Conservation (phyloP, 1,139 yeast species). For the Lodderomyces elongisporus region DNA sequence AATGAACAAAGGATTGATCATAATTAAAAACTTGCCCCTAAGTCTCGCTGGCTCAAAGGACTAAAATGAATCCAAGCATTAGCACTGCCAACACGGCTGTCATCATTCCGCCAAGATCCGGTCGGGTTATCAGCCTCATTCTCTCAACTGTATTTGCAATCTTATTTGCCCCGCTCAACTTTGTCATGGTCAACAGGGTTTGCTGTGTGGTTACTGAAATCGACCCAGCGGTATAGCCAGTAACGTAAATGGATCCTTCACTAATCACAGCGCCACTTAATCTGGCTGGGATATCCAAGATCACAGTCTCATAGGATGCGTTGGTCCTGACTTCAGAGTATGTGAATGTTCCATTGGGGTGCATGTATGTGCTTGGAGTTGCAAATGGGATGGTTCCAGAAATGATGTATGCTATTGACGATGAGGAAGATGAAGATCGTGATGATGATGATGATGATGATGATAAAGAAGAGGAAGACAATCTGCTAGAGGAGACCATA, state of each 20-base stretch:
- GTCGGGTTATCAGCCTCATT: too few relatives aligned
- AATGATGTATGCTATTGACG: conserved; percentile 24
- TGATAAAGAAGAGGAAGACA: background rate
- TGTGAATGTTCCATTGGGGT: conserved; percentile 7
- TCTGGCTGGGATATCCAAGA: conserved; percentile 30
- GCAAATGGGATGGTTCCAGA: conserved; percentile 39
- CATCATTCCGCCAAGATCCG: too few relatives aligned
- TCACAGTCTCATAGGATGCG: conserved; percentile 10
- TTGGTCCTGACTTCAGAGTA: conserved; percentile 13
- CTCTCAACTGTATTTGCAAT: too few relatives aligned
- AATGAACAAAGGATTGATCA: too few relatives aligned
- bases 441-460: background rate
- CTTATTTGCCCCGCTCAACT: too few relatives aligned
- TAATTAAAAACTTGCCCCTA: too few relatives aligned
- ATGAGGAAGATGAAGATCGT: background rate
- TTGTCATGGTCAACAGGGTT: too few relatives aligned
- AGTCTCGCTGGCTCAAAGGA: too few relatives aligned
- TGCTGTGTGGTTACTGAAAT: too few relatives aligned
- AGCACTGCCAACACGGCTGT: too few relatives aligned
- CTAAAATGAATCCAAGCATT: too few relatives aligned
- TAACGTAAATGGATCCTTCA: conserved; percentile 29
- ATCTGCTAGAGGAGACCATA: background rate
- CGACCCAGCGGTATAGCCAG: conserved; percentile 13
- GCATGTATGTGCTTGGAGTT: conserved; percentile 11
- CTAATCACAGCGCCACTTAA: conserved; percentile 29